A percentile compares a stretch with the other conserved stretches of the same genome.
These are phyloP conservation scores for Suhomyces yuchorum DNA, from an alignment of 1,139 yeast genomes.

Conservation along the genomic window DNA sequence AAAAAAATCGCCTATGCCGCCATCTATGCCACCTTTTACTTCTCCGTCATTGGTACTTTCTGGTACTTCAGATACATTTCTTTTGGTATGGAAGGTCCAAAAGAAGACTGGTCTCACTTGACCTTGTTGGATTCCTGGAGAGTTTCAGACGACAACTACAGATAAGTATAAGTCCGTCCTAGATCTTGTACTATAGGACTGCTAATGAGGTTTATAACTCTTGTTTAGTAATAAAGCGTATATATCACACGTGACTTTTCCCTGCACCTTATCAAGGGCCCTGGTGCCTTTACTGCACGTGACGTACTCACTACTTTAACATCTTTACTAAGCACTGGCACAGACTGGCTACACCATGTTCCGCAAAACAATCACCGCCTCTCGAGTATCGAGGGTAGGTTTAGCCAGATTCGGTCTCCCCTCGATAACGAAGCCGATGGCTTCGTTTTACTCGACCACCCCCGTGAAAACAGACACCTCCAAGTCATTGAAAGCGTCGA, in stretches of 20 bases:
- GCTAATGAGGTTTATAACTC: slow-evolving; percentile 3
- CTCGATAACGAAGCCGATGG: neutral
- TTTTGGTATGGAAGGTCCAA: slow-evolving; percentile 89
- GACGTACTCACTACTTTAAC: too few species aligned
- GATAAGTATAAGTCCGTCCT: slow-evolving; percentile 8
- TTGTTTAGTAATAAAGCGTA: neutral
- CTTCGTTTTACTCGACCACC: slow-evolving; percentile 1
- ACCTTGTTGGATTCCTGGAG: slow-evolving; percentile 80
- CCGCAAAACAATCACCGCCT: neutral
- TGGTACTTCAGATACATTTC: slow-evolving; percentile 74
- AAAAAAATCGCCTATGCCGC: slow-evolving; percentile 31
- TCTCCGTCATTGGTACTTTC: slow-evolving; percentile 65
- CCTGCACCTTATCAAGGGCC: too few species aligned
- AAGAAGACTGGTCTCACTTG: slow-evolving; percentile 65
- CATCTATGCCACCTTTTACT: slow-evolving; percentile 50
- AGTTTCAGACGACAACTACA: slow-evolving; percentile 42
- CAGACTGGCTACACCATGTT: neutral
- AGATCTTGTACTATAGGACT: slow-evolving; percentile 1
- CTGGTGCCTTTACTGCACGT: too few species aligned
- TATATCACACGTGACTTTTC: neutral
- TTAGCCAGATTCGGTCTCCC: neutral
- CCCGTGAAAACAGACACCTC: slow-evolving; percentile 13
- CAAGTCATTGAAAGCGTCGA: slow-evolving; percentile 28
- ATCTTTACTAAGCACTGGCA: neutral
- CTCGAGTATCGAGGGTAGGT: neutral